Conservation (phyloP, 352 stramenopile genomes). For the Hyaloperonospora arabidopsidis region DNA sequence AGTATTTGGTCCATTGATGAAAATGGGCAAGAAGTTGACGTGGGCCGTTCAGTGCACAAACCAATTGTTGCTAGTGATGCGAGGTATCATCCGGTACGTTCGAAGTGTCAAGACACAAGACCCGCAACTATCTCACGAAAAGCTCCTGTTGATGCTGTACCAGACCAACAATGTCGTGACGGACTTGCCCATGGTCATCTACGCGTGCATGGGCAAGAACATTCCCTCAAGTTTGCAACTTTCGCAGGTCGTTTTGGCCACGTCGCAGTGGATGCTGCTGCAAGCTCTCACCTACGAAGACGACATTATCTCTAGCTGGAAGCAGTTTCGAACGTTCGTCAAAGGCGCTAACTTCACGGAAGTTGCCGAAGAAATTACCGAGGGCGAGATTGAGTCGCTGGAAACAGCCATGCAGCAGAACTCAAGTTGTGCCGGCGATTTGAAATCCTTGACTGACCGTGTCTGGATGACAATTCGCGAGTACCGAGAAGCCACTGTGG, state of each 20-base stretch:
- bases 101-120: conserved; percentile 24
- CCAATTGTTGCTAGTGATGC: conserved; percentile 22
- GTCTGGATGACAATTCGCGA: conserved; percentile 23
- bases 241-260: conserved; percentile 15
- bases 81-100: conserved; percentile 26
- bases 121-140: conserved; percentile 13
- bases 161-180: conserved; percentile 24
- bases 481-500: conserved; percentile 11
- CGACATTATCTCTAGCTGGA: conserved; percentile 20
- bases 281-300: conserved; percentile 20
- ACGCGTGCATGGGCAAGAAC: conserved; percentile 22
- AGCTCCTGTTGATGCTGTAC: conserved; percentile 22
- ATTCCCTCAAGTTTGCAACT: conserved; percentile 15
- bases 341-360: conserved; percentile 24
- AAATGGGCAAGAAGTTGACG: conserved; percentile 21
- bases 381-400: conserved; percentile 23
- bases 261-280: conserved; percentile 21
- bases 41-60: conserved; percentile 21
- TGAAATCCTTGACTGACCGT: conserved; percentile 22
- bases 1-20: conserved; percentile 31
- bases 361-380: conserved; percentile 19
- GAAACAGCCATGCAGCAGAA: conserved; percentile 27
- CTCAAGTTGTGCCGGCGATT: conserved; percentile 23
- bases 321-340: conserved; percentile 17
- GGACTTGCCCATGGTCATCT: conserved; percentile 26